These are phyloP conservation scores for Phytophthora cactorum DNA, from an alignment of 352 stramenopile species.

Conservation along the genomic window DNA sequence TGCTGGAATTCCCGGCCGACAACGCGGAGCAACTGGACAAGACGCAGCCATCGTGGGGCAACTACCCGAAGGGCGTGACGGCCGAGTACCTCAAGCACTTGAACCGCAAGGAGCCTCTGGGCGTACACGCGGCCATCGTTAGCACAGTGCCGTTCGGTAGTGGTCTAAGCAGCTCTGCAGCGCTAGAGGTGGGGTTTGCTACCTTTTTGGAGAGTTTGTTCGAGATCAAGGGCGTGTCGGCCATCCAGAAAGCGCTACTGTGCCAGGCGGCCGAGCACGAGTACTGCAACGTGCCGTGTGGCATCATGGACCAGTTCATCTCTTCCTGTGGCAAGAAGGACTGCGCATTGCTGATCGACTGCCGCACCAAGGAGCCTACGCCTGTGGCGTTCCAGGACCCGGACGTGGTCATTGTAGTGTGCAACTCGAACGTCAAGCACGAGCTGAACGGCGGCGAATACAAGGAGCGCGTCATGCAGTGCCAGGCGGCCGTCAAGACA, in stretches of 20 bases:
- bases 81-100: slow-evolving; percentile 86
- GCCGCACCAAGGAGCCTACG: slow-evolving; percentile 81
- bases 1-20: slow-evolving; percentile 57
- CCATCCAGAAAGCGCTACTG: slow-evolving; percentile 87
- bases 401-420: slow-evolving; percentile 86
- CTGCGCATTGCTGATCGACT: slow-evolving; percentile 94
- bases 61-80: slow-evolving; percentile 95
- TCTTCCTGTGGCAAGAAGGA: slow-evolving; percentile 89
- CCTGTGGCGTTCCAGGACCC: slow-evolving; percentile 87
- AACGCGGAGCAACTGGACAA: slow-evolving; percentile 59
- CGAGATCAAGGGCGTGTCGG: slow-evolving; percentile 48
- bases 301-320: slow-evolving; percentile 98
- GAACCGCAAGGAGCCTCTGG: slow-evolving; percentile 51
- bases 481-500: slow-evolving; percentile 81
- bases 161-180: slow-evolving; percentile 93
- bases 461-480: slow-evolving; percentile 90
- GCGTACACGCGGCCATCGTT: slow-evolving; percentile 86
- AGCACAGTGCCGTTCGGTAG: slow-evolving; percentile 93
- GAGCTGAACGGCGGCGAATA: slow-evolving; percentile 94
- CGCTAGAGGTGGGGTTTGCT: slow-evolving; percentile 92
- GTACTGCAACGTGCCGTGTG: slow-evolving; percentile 94
- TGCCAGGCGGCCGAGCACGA: slow-evolving; percentile 96
- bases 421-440: slow-evolving; percentile 96
- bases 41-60: slow-evolving; percentile 81
- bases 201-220: slow-evolving; percentile 93